Percentiles rank a stretch among this genome's conserved stretches.
phyloP scores from a whole-genome alignment of 371 early-diverging fungal species.

The Mucor saturninus region DNA sequence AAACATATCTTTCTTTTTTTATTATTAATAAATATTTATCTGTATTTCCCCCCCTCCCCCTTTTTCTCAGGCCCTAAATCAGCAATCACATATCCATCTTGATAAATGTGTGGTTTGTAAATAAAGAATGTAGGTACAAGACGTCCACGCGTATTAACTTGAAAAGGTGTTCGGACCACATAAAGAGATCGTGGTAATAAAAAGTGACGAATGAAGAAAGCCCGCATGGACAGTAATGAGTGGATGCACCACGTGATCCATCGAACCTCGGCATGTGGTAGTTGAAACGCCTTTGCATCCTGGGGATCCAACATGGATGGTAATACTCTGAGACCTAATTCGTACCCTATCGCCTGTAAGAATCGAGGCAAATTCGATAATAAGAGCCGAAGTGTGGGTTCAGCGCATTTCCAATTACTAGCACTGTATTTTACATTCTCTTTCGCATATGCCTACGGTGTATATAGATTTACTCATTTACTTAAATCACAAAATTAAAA shows the following conservation, averaged over 20 bases:
- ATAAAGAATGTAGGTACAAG: constrained; percentile 16
- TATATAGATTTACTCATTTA: neutral
- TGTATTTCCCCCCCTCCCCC: neutral
- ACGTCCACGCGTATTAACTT: constrained; percentile 15
- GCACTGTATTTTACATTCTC: constrained; percentile 11
- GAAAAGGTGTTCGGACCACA: constrained; percentile 23
- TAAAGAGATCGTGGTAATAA: constrained; percentile 17
- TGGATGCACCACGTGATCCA: constrained; percentile 4
- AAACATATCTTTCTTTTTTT: neutral
- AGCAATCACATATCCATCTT: constrained; percentile 21
- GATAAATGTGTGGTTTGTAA: constrained; percentile 20
- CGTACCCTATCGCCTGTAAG: constrained; percentile 6
- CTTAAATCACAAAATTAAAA: neutral
- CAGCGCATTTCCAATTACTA: constrained; percentile 20
- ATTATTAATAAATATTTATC: neutral
- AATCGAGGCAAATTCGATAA: constrained; percentile 6
- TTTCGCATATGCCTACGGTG: constrained; percentile 15
- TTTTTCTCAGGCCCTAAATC: constrained; percentile 25
- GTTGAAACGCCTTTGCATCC: constrained; percentile 31
- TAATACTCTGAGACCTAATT: constrained; percentile 1
- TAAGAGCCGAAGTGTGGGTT: constrained; percentile 12
- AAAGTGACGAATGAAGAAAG: constrained; percentile 11
- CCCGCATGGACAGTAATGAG: constrained; percentile 3
- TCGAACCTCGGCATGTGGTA: constrained; percentile 26
- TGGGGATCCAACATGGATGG: constrained; percentile 2